phyloP scores from a whole-genome alignment of 2,329 filamentous ascomycete species.

The Exophiala phaeomuriformis region DNA sequence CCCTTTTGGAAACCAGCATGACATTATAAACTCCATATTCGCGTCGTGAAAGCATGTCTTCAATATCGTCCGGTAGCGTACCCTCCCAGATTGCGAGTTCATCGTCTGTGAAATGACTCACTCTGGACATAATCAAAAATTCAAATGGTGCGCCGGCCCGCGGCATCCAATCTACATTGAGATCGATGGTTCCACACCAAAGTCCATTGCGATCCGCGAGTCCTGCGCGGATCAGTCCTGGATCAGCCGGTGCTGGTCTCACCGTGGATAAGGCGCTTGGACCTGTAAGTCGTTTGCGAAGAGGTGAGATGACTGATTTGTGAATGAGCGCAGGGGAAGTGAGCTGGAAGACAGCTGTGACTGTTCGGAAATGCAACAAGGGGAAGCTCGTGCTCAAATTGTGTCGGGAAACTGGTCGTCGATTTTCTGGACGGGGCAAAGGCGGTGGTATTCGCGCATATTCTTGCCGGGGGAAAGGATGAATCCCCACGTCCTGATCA shows the following conservation, averaged over 20 bases:
- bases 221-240: constrained; percentile 25
- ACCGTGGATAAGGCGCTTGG: constrained; percentile 26
- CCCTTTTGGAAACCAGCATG: constrained; percentile 21
- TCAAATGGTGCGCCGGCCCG: constrained; percentile 18
- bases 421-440: constrained; percentile 13
- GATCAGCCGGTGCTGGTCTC: constrained; percentile 25
- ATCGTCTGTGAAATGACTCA: constrained; percentile 24
- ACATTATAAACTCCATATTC: constrained; percentile 27
- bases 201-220: constrained; percentile 22
- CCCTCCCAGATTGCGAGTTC: constrained; percentile 25
- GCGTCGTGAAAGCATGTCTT: constrained; percentile 17
- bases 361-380: constrained; percentile 25
- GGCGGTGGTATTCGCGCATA: constrained; percentile 21
- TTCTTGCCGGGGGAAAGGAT: constrained; percentile 21
- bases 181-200: constrained; percentile 28
- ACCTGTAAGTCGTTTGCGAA: constrained; percentile 27
- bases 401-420: constrained; percentile 13
- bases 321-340: constrained; percentile 20
- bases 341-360: constrained; percentile 21
- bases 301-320: constrained; percentile 25
- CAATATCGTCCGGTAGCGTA: constrained; percentile 22
- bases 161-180: constrained; percentile 20
- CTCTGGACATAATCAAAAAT: constrained; percentile 26
- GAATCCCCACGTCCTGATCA: constrained; percentile 11
- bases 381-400: constrained; percentile 17